These are phyloP conservation scores for Cytospora piceicola DNA, from an alignment of 2,329 filamentous ascomycete genomes.

Conservation along the genomic window DNA sequence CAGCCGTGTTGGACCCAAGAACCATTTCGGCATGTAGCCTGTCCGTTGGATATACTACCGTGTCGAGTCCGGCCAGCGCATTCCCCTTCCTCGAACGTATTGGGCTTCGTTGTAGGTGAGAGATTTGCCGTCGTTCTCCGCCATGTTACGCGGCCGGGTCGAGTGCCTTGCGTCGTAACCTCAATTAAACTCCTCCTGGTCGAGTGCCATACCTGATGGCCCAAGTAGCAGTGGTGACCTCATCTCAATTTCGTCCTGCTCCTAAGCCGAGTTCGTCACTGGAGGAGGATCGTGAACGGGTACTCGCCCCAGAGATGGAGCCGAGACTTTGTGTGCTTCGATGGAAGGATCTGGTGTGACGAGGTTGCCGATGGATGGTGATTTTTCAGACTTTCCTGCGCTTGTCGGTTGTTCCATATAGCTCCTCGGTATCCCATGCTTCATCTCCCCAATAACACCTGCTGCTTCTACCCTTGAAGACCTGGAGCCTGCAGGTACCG, in stretches of 20 bases:
- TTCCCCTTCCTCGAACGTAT: background rate
- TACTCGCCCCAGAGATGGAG: constrained; percentile 14
- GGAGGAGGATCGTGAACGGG: constrained; percentile 24
- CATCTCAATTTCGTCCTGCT: background rate
- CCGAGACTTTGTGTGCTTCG: constrained; percentile 11
- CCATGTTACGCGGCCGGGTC: background rate
- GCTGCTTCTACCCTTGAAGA: constrained; percentile 11
- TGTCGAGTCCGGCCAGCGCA: background rate
- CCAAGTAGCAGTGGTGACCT: background rate
- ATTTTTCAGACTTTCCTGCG: constrained; percentile 27
- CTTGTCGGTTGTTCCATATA: constrained; percentile 18
- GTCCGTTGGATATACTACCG: background rate
- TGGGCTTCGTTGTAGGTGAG: background rate
- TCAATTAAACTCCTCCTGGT: background rate
- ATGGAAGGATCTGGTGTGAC: constrained; percentile 27
- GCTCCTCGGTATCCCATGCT: constrained; percentile 8
- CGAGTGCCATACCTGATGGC: background rate
- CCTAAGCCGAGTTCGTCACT: constrained; percentile 27
- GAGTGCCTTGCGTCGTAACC: background rate
- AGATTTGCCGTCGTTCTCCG: background rate
- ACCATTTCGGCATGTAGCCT: too few relatives aligned
- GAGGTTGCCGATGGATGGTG: constrained; percentile 32
- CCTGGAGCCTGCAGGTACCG: constrained; percentile 17
- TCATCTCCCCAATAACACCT: constrained; percentile 11
- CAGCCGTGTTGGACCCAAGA: too few relatives aligned